Base-by-base conservation (phyloP, 2,329 filamentous ascomycete species). In the Ophiobolus disseminans region DNA sequence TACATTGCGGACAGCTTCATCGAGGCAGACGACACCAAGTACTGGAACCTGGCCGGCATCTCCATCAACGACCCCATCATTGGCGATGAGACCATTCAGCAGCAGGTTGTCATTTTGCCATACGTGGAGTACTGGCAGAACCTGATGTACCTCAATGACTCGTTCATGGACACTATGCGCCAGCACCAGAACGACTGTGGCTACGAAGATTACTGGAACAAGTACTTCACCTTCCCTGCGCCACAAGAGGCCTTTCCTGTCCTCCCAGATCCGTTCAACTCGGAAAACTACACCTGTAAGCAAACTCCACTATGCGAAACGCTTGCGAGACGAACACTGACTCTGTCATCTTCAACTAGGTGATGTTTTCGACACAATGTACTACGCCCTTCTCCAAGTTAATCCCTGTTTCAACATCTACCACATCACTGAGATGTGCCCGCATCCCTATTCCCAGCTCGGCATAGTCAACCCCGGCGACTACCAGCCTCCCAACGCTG, bases 1-100 rank as follows among this genome's bases (percentile, higher is more conserved):
- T 84, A 84, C 64, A 82, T 85, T 45, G 80, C 81, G 1, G 76
- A 78, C 25, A 76, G 77, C 5, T 80, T 84, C 70, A 72, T 84
- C 35, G 80, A 86, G 25, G 79, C 66, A 41, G 76, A 79, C 41
- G 74, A 80, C 54, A 73, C 72, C 3, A 72, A 78, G 11, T 63
- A 82, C 66, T 83, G 78, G 66, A 77, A 84, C 58, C 59, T 84
- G 2, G 74, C 73, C 17, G 82, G 81, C 50, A 74, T 78, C 20
- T 72, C 73, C 8, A 80, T 81, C 69, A 80, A 79, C 49, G 74
- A 80, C 41, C 77, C 75, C 9, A 75, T 75, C 50, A 72, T 77
- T 40, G 76, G 75, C 9, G 71, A 76, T 32, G 70, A 71, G 13
- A 72, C 69, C 1, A 62, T 63, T 10, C 75, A 76, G 56, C 67